Conservation (phyloP, 768 basidiomycete genomes). For the Lentinula lateritia region DNA sequence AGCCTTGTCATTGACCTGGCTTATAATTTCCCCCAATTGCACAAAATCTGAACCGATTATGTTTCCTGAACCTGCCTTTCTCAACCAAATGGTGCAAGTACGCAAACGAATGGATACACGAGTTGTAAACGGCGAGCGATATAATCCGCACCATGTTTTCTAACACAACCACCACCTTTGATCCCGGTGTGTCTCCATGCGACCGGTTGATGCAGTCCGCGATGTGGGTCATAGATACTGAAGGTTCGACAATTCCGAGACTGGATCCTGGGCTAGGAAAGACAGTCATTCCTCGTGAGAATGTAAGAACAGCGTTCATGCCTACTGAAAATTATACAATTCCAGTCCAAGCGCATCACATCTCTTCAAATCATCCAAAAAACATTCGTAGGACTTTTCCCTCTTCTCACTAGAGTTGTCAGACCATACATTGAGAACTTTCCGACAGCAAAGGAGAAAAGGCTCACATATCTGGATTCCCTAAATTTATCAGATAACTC, state of each 20-base stretch:
- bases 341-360: conserved; percentile 72
- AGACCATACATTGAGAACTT: too few species aligned
- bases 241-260: conserved; percentile 58
- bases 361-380: conserved; percentile 75
- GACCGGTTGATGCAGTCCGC: conserved; percentile 73
- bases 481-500: conserved; percentile 81
- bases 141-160: conserved; percentile 69
- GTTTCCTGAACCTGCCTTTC: conserved; percentile 10
- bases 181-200: conserved; percentile 45
- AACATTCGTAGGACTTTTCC: conserved; percentile 70
- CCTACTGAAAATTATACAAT: conserved; percentile 84
- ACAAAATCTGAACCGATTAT: conserved; percentile 42
- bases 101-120: not conserved
- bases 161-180: conserved; percentile 54
- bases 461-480: conserved; percentile 68
- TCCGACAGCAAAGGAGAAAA: not conserved
- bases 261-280: conserved; percentile 71
- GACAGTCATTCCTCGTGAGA: not conserved
- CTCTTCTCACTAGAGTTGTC: conserved; percentile 46
- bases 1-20: conserved; percentile 62
- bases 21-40: conserved; percentile 66
- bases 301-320: conserved; percentile 7
- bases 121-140: not conserved
- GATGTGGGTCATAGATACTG: conserved; percentile 57
- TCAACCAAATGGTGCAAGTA: not conserved